Percentiles rank a stretch among this genome's conserved stretches.
Evolutionary conservation across 768 basidiomycete species (phyloP).

Genomic region (Glaciozyma martinii): DNA sequence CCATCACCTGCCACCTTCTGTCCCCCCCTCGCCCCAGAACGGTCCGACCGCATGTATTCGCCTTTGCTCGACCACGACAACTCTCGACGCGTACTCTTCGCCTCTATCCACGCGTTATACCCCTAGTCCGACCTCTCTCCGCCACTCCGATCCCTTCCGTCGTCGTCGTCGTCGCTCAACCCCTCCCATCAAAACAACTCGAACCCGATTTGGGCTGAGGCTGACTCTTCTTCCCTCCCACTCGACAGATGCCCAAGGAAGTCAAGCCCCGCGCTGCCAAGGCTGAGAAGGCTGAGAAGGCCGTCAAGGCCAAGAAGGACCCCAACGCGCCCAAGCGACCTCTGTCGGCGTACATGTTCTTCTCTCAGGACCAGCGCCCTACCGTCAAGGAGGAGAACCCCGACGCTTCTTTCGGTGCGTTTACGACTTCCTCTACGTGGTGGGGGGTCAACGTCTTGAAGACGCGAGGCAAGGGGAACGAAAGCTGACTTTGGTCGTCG

Average conservation of each 20-base stretch:
- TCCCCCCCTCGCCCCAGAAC: too few relatives aligned
- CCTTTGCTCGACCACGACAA: too few relatives aligned
- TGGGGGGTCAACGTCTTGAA: neutral
- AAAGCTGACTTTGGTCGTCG: neutral
- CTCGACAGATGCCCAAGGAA: slow-evolving; percentile 30
- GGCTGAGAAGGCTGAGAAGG: slow-evolving; percentile 8
- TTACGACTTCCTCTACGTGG: neutral
- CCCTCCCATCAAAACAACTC: neutral
- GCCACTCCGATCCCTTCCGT: too few relatives aligned
- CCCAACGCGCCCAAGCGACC: slow-evolving; percentile 56
- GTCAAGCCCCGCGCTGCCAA: slow-evolving; percentile 17
- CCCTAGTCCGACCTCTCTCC: too few relatives aligned
- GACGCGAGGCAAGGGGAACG: neutral
- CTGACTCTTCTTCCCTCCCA: neutral
- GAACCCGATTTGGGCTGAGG: neutral
- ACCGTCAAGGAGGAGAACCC: slow-evolving; percentile 94
- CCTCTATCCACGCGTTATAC: too few relatives aligned
- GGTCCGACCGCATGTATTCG: too few relatives aligned
- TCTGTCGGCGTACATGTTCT: slow-evolving; percentile 98
- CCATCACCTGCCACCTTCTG: too few relatives aligned
- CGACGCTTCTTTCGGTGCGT: slow-evolving; percentile 77
- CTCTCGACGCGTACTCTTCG: too few relatives aligned
- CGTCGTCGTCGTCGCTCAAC: too few relatives aligned
- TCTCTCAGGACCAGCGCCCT: slow-evolving; percentile 90
- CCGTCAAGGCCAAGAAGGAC: slow-evolving; percentile 24